Percentiles rank a stretch among this genome's conserved stretches.
These are phyloP conservation scores for Nymphaea colorata DNA, from an alignment of 164 flowering plant genomes.

Conservation along the genomic window DNA sequence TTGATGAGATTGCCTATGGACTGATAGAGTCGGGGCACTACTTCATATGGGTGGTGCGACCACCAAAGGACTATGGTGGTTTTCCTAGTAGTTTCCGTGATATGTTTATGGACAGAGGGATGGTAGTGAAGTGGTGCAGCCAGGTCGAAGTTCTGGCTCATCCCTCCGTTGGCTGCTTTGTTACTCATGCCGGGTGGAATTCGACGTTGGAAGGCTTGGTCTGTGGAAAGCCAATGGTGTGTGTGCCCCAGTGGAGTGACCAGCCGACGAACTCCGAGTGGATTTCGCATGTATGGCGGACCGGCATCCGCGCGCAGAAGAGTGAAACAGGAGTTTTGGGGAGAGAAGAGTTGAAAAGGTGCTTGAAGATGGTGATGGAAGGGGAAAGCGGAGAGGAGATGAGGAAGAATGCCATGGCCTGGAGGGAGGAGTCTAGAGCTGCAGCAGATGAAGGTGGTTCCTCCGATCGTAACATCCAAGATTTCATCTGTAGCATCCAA, in stretches of 20 bases:
- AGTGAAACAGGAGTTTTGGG: slow-evolving; percentile 25
- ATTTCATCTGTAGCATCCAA: too few species aligned
- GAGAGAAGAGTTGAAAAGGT: slow-evolving; percentile 31
- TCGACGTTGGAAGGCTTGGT: slow-evolving; percentile 41
- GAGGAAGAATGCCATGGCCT: slow-evolving; percentile 20
- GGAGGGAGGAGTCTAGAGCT: slow-evolving; percentile 28
- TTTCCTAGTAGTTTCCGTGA: too few species aligned
- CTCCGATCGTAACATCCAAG: slow-evolving; percentile 6
- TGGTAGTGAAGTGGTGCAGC: slow-evolving; percentile 36
- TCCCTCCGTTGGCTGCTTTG: slow-evolving; percentile 37
- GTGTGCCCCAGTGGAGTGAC: slow-evolving; percentile 40
- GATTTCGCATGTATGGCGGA: slow-evolving; percentile 43
- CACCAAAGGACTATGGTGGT: not conserved
- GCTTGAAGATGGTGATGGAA: slow-evolving; percentile 44
- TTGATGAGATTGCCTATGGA: slow-evolving; percentile 17
- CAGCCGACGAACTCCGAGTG: slow-evolving; percentile 52
- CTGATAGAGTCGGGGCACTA: slow-evolving; percentile 13
- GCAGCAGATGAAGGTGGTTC: slow-evolving; percentile 35
- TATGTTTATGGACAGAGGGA: slow-evolving; percentile 9
- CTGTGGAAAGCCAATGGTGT: slow-evolving; percentile 46
- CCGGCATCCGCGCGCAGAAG: slow-evolving; percentile 27
- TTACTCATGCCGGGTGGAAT: slow-evolving; percentile 76
- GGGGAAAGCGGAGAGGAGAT: slow-evolving; percentile 24
- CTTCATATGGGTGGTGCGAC: slow-evolving; percentile 30
- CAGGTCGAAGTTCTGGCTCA: slow-evolving; percentile 46